A percentile compares a stretch with the other conserved stretches of the same genome.
These are phyloP conservation scores for Cylindrodendrum hubeiense DNA, from an alignment of 2,329 filamentous ascomycete genomes.

Conservation along the genomic window DNA sequence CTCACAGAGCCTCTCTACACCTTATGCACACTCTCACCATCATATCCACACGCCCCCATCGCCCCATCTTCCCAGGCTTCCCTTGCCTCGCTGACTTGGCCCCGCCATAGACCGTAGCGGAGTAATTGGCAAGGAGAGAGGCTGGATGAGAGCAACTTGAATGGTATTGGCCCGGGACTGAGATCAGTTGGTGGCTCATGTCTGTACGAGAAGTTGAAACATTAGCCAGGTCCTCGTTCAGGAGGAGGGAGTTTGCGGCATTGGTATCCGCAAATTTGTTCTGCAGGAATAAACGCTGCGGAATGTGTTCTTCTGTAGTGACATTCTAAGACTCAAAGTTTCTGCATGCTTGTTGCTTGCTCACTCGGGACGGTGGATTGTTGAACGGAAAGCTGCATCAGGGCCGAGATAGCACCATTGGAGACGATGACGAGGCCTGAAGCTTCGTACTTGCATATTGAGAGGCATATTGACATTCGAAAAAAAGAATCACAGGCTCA, in stretches of 20 bases:
- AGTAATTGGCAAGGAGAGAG: not conserved
- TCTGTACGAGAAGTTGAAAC: not conserved
- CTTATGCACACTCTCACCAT: conserved; percentile 14
- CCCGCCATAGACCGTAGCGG: not conserved
- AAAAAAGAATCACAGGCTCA: too few species aligned
- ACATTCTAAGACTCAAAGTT: too few species aligned
- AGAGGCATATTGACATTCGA: too few species aligned
- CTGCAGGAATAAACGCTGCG: not conserved
- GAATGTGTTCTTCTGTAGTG: too few species aligned
- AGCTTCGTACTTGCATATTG: too few species aligned
- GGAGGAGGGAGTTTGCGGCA: not conserved
- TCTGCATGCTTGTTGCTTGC: too few species aligned
- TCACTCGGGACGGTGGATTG: too few species aligned
- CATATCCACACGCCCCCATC: conserved; percentile 18
- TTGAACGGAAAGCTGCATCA: too few species aligned
- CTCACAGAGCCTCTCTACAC: not conserved
- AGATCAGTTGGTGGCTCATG: not conserved
- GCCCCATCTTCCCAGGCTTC: not conserved
- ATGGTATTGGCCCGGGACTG: conserved; percentile 1
- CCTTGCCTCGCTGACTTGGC: conserved; percentile 1
- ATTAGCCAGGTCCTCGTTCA: not conserved
- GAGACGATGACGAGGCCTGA: too few species aligned
- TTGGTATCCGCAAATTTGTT: not conserved
- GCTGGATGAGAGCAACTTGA: not conserved
- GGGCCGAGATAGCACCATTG: too few species aligned